phyloP scores from a whole-genome alignment of 345 rosid species.

The Carallia brachiata region DNA sequence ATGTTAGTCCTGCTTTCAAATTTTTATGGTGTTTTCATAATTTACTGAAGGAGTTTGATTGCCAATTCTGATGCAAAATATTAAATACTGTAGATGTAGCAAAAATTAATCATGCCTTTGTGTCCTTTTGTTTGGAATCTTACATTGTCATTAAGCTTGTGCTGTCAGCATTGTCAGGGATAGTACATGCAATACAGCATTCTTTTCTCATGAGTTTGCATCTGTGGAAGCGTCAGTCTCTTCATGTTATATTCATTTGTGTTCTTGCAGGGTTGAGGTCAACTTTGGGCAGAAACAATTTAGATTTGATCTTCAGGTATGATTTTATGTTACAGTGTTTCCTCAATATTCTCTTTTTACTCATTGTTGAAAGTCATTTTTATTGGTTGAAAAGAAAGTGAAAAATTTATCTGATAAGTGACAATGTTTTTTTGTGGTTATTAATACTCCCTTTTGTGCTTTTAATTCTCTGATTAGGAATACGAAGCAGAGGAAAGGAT shows the following conservation, averaged over 20 bases:
- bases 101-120: no score
- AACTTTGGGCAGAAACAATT: slow-evolving; percentile 82
- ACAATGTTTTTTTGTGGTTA: neutral
- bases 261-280: slow-evolving; percentile 68
- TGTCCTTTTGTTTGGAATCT: no score
- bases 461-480: slow-evolving; percentile 38
- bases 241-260: slow-evolving; percentile 17
- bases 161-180: no score
- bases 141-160: no score
- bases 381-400: no score
- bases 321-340: slow-evolving; percentile 10
- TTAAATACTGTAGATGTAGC: neutral
- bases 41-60: slow-evolving; percentile 1
- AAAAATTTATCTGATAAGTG: no score
- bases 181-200: no score
- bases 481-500: slow-evolving; percentile 75
- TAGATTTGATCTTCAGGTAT: slow-evolving; percentile 80
- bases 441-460: neutral
- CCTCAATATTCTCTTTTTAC: neutral
- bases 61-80: no score
- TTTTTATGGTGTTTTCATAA: slow-evolving; percentile 4
- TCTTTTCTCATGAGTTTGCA: no score
- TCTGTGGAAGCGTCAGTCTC: neutral
- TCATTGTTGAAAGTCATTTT: no score
- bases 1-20: slow-evolving; percentile 33